Evolutionary conservation across 352 stramenopile species (phyloP), one percentile per base, ranked within the genome.

Genomic region (Phytophthora cajani): DNA sequence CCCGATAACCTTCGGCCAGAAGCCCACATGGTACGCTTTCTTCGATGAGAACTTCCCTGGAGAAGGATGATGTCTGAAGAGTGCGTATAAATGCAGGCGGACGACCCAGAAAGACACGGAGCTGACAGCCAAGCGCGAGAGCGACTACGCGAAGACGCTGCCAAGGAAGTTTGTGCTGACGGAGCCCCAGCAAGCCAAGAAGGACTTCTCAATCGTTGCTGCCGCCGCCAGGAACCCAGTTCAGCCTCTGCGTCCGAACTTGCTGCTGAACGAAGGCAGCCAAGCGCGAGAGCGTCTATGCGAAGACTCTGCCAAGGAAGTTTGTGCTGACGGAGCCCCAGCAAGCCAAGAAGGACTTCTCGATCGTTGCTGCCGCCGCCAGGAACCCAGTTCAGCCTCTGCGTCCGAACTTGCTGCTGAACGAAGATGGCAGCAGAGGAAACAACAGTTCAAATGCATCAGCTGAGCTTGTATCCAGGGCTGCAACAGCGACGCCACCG

Each of bases 1-100:
- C 60, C 88, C 87, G 23, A 70, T 94, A 32, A 94, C 88, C 1
- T 92, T 87, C 27, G 86, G 87, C 33, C 82, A 92, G 53, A 85
- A 84, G 52, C 75, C 70, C 44, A 75, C 90, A 59, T 95, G 88
- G 88, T 95, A 84, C 19, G 78, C 47, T 46, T 50, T 47, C 19
- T 17, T 49, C 21, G n/a, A 5, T 19, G 44, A 30, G 47, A 19
- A 19, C 32, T 19, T 11, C 2, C 36, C 12, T 10, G 1, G 14
- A 5, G 5, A 32, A 51, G 3, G 12, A 6, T 40, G 23, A 33
- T 51, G 14, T 33, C 46, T 75, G 11, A 67, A 46, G 3, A 52
- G 32, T n/a, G 40, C 46, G 51, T 55, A n/a, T 52, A n/a, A n/a
- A 61, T 65, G 25, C 30, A 95, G 86, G 88, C 77, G 82, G 19